Base-by-base conservation (phyloP, 768 basidiomycete genomes). In the Mycena capillaripes region DNA sequence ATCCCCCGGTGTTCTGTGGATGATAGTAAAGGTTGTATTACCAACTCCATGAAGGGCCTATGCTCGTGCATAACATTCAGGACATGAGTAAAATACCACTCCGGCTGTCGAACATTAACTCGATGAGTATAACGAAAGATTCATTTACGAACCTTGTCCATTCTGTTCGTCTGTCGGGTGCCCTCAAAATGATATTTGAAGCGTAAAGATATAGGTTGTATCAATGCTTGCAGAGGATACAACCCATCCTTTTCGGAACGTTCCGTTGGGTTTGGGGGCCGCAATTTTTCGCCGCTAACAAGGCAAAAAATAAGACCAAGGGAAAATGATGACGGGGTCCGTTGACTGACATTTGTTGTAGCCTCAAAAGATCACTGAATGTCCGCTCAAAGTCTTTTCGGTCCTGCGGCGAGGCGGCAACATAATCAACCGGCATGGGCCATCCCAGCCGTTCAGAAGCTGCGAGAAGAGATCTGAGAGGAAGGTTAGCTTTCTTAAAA, bases 111-210 rank as follows among this genome's bases (percentile, higher is more conserved):
- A 48, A 61, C 48, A 46, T 62, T 53, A 0, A 23, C 38, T 21
- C 1, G 71, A 14, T 38, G 36, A 56, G 1, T 46, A 7, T 23
- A 7, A 17, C 12, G 17, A 25, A 29, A 3, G 19, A 38, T 23
- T 4, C 30, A 14, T 25, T 34, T 48, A 57, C 68, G 60, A 61
- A 94, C 97, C 90, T 98, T 99, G 83, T 99, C 97, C 12, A 96
- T 81, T 61, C 95, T 88, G 81, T 98, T 99, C 0, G 98, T 99
- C 74, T 91, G 89, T 40, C 96, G 87, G 21, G 89, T 86, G 0
- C 94, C 91, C 68, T 98, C 96, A 72, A 99, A 99, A 78, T 99
- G 98, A 79, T 93, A 99, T 77, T 93, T 95, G 86, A 98, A 99
- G 23, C 98, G 90, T 70, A 96, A 82, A 2, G 93, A 86, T 58